A percentile compares a stretch with the other conserved stretches of the same genome.
Evolutionary conservation across 148 eudicot species (phyloP).

Genomic region (Vaccinium darrowii): DNA sequence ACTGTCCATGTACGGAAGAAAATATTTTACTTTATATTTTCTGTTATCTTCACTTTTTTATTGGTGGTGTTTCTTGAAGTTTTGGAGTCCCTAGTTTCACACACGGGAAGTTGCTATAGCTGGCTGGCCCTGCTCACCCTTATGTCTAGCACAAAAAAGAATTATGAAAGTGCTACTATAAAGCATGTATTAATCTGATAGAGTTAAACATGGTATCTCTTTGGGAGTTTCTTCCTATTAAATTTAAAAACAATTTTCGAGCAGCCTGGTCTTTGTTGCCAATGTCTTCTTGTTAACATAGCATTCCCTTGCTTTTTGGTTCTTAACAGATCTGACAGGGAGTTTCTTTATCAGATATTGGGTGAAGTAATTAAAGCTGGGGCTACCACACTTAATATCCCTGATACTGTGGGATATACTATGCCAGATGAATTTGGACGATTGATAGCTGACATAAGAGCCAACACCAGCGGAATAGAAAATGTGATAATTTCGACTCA

Average conservation of each 20-base stretch:
- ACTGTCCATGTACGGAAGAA: neutral
- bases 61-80: neutral
- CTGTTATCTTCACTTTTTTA: neutral
- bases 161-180: neutral
- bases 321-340: constrained; percentile 74
- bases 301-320: constrained; percentile 1
- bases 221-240: constrained; percentile 1
- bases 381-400: constrained; percentile 89
- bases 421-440: constrained; percentile 81
- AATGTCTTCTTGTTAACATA: neutral
- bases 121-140: neutral
- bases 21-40: neutral
- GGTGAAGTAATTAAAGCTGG: constrained; percentile 95
- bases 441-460: constrained; percentile 81
- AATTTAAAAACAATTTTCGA: neutral
- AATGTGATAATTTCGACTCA: constrained; percentile 91
- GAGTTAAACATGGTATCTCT: neutral
- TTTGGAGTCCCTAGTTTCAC: neutral
- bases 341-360: constrained; percentile 79
- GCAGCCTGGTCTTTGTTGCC: neutral
- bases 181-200: neutral
- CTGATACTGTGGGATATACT: constrained; percentile 91
- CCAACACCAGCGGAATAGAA: constrained; percentile 89
- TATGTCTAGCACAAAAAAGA: neutral
- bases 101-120: neutral